These are phyloP conservation scores for Puccinia polysora DNA, from an alignment of 1,284 basidiomycete species.

Conservation along the genomic window DNA sequence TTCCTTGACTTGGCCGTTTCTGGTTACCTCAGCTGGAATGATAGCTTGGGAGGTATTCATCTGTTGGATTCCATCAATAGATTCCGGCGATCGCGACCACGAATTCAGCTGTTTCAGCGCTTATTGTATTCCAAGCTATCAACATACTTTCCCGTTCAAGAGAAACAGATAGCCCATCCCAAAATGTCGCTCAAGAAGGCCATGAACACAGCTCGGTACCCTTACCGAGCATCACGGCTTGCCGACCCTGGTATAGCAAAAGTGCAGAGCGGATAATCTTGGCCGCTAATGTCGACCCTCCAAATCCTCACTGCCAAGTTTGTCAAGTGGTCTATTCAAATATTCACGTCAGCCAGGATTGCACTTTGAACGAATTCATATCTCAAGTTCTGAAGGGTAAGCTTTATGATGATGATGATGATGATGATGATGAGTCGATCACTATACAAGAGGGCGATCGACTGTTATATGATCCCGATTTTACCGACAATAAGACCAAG, in stretches of 20 bases:
- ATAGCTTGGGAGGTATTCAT: not conserved
- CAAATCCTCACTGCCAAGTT: conserved; percentile 72
- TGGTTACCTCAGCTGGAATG: not conserved
- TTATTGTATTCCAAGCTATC: conserved; percentile 86
- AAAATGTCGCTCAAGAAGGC: conserved; percentile 56
- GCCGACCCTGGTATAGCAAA: conserved; percentile 62
- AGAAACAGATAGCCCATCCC: conserved; percentile 43
- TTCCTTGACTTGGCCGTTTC: not conserved
- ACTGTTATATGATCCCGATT: conserved; percentile 78
- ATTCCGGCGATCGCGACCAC: conserved; percentile 98
- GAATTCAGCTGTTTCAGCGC: conserved; percentile 91
- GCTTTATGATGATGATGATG: conserved; percentile 47
- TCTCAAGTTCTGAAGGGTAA: conserved; percentile 4
- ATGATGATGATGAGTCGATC: conserved; percentile 57
- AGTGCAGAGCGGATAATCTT: conserved; percentile 68
- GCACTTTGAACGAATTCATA: conserved; percentile 65
- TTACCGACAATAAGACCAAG: conserved; percentile 73
- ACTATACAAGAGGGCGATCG: conserved; percentile 78
- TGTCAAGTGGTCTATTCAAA: conserved; percentile 79
- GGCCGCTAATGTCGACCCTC: conserved; percentile 60
- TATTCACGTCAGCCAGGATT: conserved; percentile 65
- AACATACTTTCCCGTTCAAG: conserved; percentile 62
- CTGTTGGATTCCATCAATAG: not conserved
- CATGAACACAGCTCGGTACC: conserved; percentile 48
- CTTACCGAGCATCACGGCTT: conserved; percentile 63